Base-by-base conservation (phyloP, 306 rosid genomes). In the Rosa lucieae region DNA sequence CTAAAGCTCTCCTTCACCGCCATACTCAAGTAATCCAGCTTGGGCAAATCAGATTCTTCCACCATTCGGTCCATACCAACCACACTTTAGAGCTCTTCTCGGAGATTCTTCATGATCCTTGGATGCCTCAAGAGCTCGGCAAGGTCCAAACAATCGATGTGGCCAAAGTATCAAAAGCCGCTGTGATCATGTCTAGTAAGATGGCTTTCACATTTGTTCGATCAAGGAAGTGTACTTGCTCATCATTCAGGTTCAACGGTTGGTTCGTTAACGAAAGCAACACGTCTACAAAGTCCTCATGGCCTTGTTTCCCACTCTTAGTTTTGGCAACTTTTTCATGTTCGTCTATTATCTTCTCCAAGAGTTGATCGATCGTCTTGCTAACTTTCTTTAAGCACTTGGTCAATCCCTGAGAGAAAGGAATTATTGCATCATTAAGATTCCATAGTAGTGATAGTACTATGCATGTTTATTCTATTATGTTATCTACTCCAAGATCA, bases 1-100 rank as follows among this genome's bases (percentile, higher is more conserved):
- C 91, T 71, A 83, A 9, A 20, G 63, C 63, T 76, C 71, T 86
- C 93, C 21, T 87, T 89, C 14, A 87, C 56, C 4, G 87, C 83
- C 82, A 85, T 82, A 37, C 78, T 69, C 44, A 89, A 68, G 67
- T 80, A 86, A 3, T 39, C 68, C 21, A 89, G 51, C 0, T 74
- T 80, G 9, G 73, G 72, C 8, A 89, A 59, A 13, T 87, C 86
- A 8, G 1, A 15, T 21, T 89, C 91, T 12, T 85, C 85, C 5
- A 87, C 84, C 76, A 51, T 68, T 17, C 65, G 75, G 23, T 40
- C 79, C 73, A 13, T 55, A 1, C 93, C 91, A 0, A 84, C 77
- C 8, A 66, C 76, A 53, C n/a, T 42, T 39, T 65, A 47, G 21
- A 88, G 29, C 83, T 87, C 90, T 29, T 71, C 42, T 79, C 88